Percentiles rank a stretch among this genome's conserved stretches.
These are phyloP conservation scores for Termitomyces sp. DNA, from an alignment of 768 basidiomycete species.

Conservation along the genomic window DNA sequence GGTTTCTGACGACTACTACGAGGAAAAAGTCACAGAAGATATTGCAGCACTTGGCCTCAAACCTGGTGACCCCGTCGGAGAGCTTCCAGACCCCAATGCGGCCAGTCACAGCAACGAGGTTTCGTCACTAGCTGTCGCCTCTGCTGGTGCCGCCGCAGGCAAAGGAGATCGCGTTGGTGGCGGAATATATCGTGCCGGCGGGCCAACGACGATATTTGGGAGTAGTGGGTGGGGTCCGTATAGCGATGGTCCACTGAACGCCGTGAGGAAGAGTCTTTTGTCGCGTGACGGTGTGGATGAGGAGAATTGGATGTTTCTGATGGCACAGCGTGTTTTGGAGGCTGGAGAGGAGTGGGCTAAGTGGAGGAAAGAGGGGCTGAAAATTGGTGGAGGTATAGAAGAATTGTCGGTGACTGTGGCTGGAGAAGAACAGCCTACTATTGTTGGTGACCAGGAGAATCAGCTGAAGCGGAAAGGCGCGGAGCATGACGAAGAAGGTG, in stretches of 20 bases:
- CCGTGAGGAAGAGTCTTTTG: constrained; percentile 75
- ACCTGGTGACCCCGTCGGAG: constrained; percentile 77
- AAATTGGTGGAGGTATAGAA: constrained; percentile 40
- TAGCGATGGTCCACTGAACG: constrained; percentile 82
- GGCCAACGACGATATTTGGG: constrained; percentile 91
- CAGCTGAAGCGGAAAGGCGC: constrained; percentile 24
- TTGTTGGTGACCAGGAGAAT: constrained; percentile 3
- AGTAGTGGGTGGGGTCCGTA: constrained; percentile 81
- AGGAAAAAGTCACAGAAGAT: constrained; percentile 73
- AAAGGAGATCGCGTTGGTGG: constrained; percentile 46
- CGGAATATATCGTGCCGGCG: constrained; percentile 83
- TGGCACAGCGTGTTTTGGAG: constrained; percentile 60
- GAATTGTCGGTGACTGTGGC: constrained; percentile 21
- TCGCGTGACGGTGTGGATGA: constrained; percentile 76
- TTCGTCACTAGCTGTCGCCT: constrained; percentile 32
- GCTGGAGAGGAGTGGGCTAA: constrained; percentile 60
- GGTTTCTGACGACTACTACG: constrained; percentile 96
- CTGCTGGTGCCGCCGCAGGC: constrained; percentile 23
- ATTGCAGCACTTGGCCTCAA: constrained; percentile 79
- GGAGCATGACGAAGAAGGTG: constrained; percentile 23
- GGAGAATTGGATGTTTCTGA: constrained; percentile 91
- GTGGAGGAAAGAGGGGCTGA: constrained; percentile 51
- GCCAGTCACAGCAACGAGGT: constrained; percentile 42
- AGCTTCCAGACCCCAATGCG: constrained; percentile 72
- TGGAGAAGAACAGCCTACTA: constrained; percentile 18